These are phyloP conservation scores for Tritrichomonas musculus DNA, from an alignment of 208 protist genomes.

Conservation along the genomic window DNA sequence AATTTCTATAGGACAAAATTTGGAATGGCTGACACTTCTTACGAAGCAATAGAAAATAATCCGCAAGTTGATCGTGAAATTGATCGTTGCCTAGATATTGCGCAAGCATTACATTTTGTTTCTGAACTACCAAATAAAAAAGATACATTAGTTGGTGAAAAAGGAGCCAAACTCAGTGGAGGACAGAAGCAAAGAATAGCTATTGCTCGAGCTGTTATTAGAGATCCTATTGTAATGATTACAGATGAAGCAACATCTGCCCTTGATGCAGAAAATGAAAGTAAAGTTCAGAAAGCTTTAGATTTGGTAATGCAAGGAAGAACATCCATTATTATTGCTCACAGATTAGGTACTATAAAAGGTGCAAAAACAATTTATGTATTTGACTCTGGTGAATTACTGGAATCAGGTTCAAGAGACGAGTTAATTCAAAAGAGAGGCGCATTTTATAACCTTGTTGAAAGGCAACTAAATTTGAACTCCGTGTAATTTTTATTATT, in stretches of 20 bases:
- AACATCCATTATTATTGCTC: slow-evolving; percentile 3
- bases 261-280: neutral
- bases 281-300: neutral
- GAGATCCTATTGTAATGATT: neutral
- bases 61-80: neutral
- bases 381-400: neutral
- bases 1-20: slow-evolving; percentile 63
- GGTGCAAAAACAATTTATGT: neutral
- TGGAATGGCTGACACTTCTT: too few species aligned
- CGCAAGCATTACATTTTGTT: neutral
- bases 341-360: neutral
- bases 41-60: too few species aligned
- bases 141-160: neutral
- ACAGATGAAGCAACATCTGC: slow-evolving; percentile 28
- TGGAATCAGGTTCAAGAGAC: neutral
- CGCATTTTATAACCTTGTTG: neutral
- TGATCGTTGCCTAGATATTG: neutral
- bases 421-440: neutral
- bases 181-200: neutral
- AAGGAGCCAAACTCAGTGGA: neutral
- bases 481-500: too few species aligned
- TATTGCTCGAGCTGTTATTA: neutral
- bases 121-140: neutral
- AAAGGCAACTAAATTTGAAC: neutral
- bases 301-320: neutral